Conservation (phyloP, 306 rosid species). For the Lupinus albus region DNA sequence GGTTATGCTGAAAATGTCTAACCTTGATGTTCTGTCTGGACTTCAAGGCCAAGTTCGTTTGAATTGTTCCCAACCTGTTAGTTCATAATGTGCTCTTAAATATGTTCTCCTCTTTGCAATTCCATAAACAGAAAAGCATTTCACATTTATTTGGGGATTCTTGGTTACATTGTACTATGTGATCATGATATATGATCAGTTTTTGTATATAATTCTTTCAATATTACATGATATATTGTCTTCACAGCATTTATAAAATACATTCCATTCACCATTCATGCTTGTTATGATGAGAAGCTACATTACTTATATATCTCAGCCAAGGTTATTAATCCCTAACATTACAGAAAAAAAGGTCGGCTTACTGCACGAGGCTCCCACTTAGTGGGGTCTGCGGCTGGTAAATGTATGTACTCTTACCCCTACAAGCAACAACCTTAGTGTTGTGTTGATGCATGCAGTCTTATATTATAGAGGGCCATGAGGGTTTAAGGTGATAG, state of each 20-base stretch:
- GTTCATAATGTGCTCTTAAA: conserved; percentile 14
- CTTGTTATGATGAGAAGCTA: background rate
- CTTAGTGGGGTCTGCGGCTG: too few species aligned
- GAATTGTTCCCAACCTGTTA: conserved; percentile 43
- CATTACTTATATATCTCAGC: too few species aligned
- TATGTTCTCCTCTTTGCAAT: too few species aligned
- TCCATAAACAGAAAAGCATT: background rate
- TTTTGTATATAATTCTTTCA: background rate
- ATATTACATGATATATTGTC: background rate
- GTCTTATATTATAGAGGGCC: too few species aligned
- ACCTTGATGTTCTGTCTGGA: conserved; percentile 53
- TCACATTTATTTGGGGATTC: conserved; percentile 8
- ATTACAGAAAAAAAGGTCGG: too few species aligned
- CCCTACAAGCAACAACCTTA: too few species aligned
- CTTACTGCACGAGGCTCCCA: too few species aligned
- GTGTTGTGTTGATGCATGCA: too few species aligned
- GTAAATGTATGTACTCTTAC: too few species aligned
- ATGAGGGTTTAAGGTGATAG: too few species aligned
- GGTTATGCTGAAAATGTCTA: conserved; percentile 75
- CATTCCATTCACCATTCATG: background rate
- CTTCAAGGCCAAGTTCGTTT: conserved; percentile 47
- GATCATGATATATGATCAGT: background rate
- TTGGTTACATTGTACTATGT: background rate
- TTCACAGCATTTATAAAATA: background rate
- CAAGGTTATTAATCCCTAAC: background rate